Percentiles rank a stretch among this genome's conserved stretches.
Conservation (phyloP, 192 early-diverging fungal genomes). For the Coemansia sp. region DNA sequence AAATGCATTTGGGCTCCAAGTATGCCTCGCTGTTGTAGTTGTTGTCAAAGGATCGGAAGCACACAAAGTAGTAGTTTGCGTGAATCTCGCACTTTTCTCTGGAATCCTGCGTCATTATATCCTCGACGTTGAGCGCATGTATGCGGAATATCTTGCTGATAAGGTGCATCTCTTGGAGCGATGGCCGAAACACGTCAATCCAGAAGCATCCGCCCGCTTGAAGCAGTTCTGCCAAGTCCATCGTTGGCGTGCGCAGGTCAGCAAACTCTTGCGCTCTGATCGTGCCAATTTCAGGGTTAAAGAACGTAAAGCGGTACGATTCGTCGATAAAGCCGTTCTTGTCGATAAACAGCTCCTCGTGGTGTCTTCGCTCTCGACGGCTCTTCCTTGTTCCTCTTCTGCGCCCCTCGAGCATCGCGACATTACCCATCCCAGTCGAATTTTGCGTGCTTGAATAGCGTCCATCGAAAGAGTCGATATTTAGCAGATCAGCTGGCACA, state of each 20-base stretch:
- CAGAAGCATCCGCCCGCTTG: conserved; percentile 66
- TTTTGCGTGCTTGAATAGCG: neutral
- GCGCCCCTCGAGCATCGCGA: neutral
- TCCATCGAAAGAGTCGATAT: neutral
- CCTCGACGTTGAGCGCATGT: conserved; percentile 85
- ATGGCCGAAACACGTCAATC: conserved; percentile 72
- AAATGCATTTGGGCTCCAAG: conserved; percentile 66
- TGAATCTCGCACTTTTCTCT: conserved; percentile 87
- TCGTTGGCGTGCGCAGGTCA: conserved; percentile 48
- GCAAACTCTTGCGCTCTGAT: conserved; percentile 62
- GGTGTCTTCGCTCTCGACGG: conserved; percentile 24
- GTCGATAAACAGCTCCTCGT: conserved; percentile 55
- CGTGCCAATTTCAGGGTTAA: conserved; percentile 64
- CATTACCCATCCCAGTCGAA: neutral
- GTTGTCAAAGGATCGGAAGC: conserved; percentile 75
- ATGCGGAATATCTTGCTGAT: conserved; percentile 70
- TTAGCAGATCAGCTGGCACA: conserved; percentile 35
- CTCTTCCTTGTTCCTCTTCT: conserved; percentile 1
- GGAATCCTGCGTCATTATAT: conserved; percentile 87
- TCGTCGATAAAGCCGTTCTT: conserved; percentile 56
- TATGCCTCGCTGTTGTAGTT: conserved; percentile 64
- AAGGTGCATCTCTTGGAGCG: conserved; percentile 63
- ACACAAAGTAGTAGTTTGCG: conserved; percentile 86
- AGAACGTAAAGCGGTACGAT: conserved; percentile 68
- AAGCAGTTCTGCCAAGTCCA: conserved; percentile 39